Evolutionary conservation across 768 basidiomycete species (phyloP).

Genomic region (Suillus americanus): DNA sequence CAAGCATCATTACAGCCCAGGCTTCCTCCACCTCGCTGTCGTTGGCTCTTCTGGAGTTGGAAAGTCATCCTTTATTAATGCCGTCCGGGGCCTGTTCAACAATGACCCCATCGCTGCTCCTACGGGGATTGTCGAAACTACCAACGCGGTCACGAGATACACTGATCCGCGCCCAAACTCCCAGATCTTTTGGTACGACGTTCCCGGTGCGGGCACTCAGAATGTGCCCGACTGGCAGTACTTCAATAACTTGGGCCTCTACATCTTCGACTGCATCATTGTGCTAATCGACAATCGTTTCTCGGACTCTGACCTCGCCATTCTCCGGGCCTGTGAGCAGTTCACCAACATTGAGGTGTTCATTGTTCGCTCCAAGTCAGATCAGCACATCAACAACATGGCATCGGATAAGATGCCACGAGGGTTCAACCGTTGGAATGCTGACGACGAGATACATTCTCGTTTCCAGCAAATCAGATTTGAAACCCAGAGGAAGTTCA

Average conservation of each 20-base stretch:
- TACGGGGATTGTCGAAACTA: constrained; percentile 24
- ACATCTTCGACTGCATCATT: too few species aligned
- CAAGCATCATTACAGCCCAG: background rate
- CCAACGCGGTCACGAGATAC: constrained; percentile 18
- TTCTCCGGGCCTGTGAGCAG: constrained; percentile 18
- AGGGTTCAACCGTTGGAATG: constrained; percentile 16
- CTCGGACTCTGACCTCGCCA: constrained; percentile 2
- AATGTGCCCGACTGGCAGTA: constrained; percentile 20
- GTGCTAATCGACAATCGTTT: constrained; percentile 19
- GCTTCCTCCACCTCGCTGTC: constrained; percentile 25
- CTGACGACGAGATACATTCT: constrained; percentile 7
- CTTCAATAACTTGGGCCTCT: too few species aligned
- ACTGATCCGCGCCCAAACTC: constrained; percentile 18
- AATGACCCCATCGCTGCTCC: constrained; percentile 16
- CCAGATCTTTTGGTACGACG: constrained; percentile 27
- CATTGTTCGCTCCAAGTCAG: constrained; percentile 36
- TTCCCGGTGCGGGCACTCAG: constrained; percentile 28
- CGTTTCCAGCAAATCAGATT: constrained; percentile 7
- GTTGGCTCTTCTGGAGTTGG: constrained; percentile 13
- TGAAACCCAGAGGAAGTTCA: background rate
- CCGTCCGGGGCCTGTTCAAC: constrained; percentile 24
- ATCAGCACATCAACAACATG: constrained; percentile 27
- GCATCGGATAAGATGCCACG: constrained; percentile 12
- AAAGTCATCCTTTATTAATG: constrained; percentile 31
- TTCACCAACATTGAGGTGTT: constrained; percentile 24